phyloP scores from a whole-genome alignment of 2,329 filamentous ascomycete genomes.

The Cladosporium sp. region DNA sequence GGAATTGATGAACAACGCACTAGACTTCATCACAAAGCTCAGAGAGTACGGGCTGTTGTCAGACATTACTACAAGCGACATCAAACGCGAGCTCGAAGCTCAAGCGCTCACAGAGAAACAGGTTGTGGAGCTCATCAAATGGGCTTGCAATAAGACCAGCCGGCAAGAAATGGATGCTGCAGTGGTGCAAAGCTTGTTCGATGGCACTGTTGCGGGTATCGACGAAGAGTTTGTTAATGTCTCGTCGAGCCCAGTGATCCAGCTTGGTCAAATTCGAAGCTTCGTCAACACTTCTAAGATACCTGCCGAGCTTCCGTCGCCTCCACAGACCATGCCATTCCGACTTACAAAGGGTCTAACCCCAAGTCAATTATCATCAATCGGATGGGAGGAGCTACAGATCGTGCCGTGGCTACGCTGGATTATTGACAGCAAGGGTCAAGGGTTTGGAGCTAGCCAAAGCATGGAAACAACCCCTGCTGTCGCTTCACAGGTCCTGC shows the following conservation, averaged over 20 bases:
- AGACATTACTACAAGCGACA: slow-evolving; percentile 80
- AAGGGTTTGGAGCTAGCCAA: slow-evolving; percentile 57
- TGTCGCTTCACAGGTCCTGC: slow-evolving; percentile 74
- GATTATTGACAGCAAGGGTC: slow-evolving; percentile 64
- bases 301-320: slow-evolving; percentile 74
- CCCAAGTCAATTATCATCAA: slow-evolving; percentile 64
- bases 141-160: slow-evolving; percentile 70
- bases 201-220: slow-evolving; percentile 71
- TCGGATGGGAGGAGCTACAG: slow-evolving; percentile 83
- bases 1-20: slow-evolving; percentile 62
- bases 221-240: slow-evolving; percentile 47
- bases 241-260: slow-evolving; percentile 66
- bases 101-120: slow-evolving; percentile 77
- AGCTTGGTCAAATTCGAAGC: slow-evolving; percentile 68
- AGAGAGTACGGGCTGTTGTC: slow-evolving; percentile 82
- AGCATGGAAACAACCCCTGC: slow-evolving; percentile 67
- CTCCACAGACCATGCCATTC: slow-evolving; percentile 77
- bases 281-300: slow-evolving; percentile 77
- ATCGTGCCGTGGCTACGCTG: slow-evolving; percentile 82
- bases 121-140: slow-evolving; percentile 76
- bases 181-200: slow-evolving; percentile 67
- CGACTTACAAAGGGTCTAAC: slow-evolving; percentile 71
- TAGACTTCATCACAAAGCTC: slow-evolving; percentile 74
- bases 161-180: slow-evolving; percentile 67
- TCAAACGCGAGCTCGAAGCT: slow-evolving; percentile 75